Evolutionary conservation across 768 basidiomycete species (phyloP).

Genomic region (Boletus fagicola): DNA sequence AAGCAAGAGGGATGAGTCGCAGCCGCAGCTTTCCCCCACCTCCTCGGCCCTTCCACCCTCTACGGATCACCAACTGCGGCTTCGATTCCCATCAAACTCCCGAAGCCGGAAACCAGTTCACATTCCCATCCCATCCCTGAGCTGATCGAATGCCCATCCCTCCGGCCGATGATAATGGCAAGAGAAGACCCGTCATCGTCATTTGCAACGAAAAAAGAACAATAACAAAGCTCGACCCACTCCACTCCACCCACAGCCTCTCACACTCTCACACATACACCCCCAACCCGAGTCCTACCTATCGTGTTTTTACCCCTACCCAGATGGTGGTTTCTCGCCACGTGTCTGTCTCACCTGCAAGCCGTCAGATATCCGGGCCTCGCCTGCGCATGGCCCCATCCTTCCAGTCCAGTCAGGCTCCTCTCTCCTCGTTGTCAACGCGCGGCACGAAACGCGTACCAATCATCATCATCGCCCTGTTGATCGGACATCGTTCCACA

Average conservation of each 20-base stretch:
- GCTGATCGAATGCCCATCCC: too few species aligned
- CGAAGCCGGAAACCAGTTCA: neutral
- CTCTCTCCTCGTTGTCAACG: neutral
- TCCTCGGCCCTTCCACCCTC: neutral
- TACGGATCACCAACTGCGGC: neutral
- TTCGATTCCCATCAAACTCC: neutral
- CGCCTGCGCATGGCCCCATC: neutral
- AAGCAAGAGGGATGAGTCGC: too few species aligned
- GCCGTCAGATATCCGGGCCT: neutral
- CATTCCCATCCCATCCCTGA: neutral
- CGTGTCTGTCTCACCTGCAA: neutral
- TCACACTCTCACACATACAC: neutral
- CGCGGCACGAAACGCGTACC: neutral
- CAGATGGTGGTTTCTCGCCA: neutral
- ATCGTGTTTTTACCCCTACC: neutral
- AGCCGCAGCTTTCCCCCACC: neutral
- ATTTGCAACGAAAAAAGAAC: slow-evolving; percentile 10
- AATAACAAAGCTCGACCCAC: neutral
- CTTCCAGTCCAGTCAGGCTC: neutral
- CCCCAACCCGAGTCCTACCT: slow-evolving; percentile 13
- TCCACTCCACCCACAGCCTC: neutral
- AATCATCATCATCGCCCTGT: neutral
- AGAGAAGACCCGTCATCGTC: neutral
- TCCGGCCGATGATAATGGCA: neutral
- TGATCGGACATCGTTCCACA: neutral